Percentiles rank a stretch among this genome's conserved stretches.
Evolutionary conservation across 345 rosid genomes (phyloP).

Genomic region (Brassica juncea): DNA sequence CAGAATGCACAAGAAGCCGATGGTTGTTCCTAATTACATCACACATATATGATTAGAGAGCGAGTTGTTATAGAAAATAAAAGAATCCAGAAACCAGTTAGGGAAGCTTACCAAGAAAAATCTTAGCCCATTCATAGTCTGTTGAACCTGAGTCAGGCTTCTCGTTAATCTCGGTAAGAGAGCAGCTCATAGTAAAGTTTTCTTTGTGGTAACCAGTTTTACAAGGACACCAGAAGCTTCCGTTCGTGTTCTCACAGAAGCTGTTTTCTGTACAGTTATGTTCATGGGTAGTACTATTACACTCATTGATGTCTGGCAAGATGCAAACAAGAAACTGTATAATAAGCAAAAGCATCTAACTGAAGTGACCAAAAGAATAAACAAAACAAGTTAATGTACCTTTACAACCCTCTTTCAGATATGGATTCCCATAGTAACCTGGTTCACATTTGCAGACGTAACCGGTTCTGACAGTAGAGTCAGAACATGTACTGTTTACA

Average conservation of each 20-base stretch:
- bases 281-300: background rate
- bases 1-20: background rate
- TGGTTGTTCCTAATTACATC: background rate
- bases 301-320: slow-evolving; percentile 4
- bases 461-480: background rate
- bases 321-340: background rate
- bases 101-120: slow-evolving; percentile 7
- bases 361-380: background rate
- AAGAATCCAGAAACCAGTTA: background rate
- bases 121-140: background rate
- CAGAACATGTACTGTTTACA: slow-evolving; percentile 5
- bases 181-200: background rate
- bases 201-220: background rate
- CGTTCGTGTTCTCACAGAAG: background rate
- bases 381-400: background rate
- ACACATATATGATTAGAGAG: background rate
- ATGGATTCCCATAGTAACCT: background rate
- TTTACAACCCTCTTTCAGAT: slow-evolving; percentile 22
- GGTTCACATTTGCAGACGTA: slow-evolving; percentile 40
- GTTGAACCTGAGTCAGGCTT: slow-evolving; percentile 2
- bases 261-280: background rate
- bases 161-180: background rate
- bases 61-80: background rate
- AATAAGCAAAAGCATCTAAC: background rate
- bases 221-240: slow-evolving; percentile 41